Base-by-base conservation (phyloP, 257 asterid genomes). In the Jasminum sambac region DNA sequence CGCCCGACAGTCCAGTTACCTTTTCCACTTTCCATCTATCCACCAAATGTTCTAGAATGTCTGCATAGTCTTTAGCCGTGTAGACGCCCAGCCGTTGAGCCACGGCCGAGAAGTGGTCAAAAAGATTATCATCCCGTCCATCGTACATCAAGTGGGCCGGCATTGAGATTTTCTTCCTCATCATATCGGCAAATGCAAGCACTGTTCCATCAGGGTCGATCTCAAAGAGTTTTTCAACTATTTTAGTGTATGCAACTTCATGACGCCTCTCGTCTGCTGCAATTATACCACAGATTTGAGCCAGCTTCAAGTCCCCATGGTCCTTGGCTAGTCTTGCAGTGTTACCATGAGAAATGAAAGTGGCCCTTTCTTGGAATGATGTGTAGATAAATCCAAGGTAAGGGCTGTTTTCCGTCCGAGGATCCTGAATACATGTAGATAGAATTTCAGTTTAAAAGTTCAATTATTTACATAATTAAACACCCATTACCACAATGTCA, bases 101-200 rank as follows among this genome's bases (percentile, higher is more conserved):
- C 9, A 89, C 92, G 7, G 95, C 81, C 13, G 95, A 89, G 73
- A 87, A 89, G 73, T 87, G 80, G 6, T 89, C 88, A 38, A 89
- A 89, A 48, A 89, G 90, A 70, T 77, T 76, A 39, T 85, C 83
- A 13, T 87, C 96, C 1, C 84, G 84, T 8, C 96, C 96, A 67
- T 90, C 96, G 3, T 80, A 90, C 96, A 90, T 90, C 73, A 90
- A 76, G 87, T 88, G 95, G 36, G 96, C 95, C 0, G 96, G 96
- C 96, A 90, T 90, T 9, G 96, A 82, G 72, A 90, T 78, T 50
- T 90, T 90, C 74, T 90, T 90, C 82, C 82, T 90, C 96, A 90
- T 90, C 96, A 90, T 90, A 75, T 90, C 93, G 7, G 88, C 89
- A 57, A 90, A 82, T 11, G 95, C 81, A 11, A 86, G 68, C 71